Conservation (phyloP, 2,329 filamentous ascomycete genomes). For the Botrytis cinerea region DNA sequence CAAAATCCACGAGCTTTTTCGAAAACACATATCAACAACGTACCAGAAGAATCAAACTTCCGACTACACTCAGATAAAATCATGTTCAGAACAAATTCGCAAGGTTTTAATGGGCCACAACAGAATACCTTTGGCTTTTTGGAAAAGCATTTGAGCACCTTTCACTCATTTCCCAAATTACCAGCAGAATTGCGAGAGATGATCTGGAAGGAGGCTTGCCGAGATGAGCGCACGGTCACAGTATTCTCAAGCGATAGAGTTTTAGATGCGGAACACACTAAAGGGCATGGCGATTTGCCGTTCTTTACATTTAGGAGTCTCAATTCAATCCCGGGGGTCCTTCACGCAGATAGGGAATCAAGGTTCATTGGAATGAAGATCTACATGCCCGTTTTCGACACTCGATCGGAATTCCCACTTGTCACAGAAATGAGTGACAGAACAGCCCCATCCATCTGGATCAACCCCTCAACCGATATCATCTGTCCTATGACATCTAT, state of each 20-base stretch:
- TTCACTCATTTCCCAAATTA: neutral
- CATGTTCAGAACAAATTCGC: neutral
- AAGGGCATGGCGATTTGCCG: neutral
- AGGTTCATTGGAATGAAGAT: neutral
- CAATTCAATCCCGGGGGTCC: neutral
- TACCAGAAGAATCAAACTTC: neutral
- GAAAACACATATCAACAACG: neutral
- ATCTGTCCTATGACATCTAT: neutral
- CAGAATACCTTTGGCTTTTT: neutral
- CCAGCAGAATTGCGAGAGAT: neutral
- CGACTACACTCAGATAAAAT: neutral
- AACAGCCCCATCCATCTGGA: neutral
- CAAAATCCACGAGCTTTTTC: neutral
- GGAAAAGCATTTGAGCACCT: neutral
- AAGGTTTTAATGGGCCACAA: neutral
- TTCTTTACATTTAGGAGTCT: neutral
- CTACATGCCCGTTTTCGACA: neutral
- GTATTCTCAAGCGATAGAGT: neutral
- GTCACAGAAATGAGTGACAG: neutral
- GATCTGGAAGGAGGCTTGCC: neutral
- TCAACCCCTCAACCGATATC: neutral
- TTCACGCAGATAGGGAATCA: neutral
- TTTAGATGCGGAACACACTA: neutral
- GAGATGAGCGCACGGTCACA: neutral
- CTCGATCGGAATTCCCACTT: neutral